A percentile compares a stretch with the other conserved stretches of the same genome.
These are phyloP conservation scores for Aspergillus conjunctus DNA, from an alignment of 495 filamentous ascomycete species.

Conservation along the genomic window DNA sequence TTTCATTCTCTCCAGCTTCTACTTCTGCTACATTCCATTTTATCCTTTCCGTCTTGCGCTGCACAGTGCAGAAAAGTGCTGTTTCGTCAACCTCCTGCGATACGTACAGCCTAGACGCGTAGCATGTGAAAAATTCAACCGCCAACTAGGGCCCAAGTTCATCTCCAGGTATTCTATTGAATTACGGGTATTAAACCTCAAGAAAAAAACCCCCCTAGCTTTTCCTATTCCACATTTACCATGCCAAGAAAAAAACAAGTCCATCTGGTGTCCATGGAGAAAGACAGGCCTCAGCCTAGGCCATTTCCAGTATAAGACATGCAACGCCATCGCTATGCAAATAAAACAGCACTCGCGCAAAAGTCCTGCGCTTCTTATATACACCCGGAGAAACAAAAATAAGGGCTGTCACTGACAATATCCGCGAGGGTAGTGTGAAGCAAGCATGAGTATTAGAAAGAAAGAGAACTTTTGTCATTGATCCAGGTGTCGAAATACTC, in stretches of 20 bases:
- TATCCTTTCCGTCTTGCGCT: not conserved
- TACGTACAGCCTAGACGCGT: too few relatives aligned
- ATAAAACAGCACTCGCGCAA: slow-evolving; percentile 22
- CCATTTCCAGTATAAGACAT: slow-evolving; percentile 27
- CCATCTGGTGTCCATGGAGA: slow-evolving; percentile 12
- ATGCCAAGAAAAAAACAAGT: slow-evolving; percentile 14
- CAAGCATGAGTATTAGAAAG: slow-evolving; percentile 4
- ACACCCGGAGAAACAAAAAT: slow-evolving; percentile 15
- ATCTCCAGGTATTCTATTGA: not conserved
- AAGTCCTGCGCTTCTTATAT: slow-evolving; percentile 16
- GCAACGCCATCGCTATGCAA: slow-evolving; percentile 51
- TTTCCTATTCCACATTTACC: slow-evolving; percentile 3
- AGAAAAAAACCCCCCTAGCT: not conserved
- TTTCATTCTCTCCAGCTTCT: slow-evolving; percentile 8
- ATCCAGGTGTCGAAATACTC: slow-evolving; percentile 90
- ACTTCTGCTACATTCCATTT: not conserved
- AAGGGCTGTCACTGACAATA: not conserved
- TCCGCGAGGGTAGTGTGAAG: not conserved
- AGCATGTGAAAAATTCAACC: not conserved
- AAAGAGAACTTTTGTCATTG: slow-evolving; percentile 18
- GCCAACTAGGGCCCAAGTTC: not conserved
- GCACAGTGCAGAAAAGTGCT: not conserved
- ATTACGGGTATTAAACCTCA: not conserved
- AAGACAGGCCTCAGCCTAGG: slow-evolving; percentile 13
- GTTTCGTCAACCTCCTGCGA: not conserved